Evolutionary conservation across 2,329 filamentous ascomycete species (phyloP), one percentile per base, ranked within the genome.

Genomic region (Venturia aucupariae): DNA sequence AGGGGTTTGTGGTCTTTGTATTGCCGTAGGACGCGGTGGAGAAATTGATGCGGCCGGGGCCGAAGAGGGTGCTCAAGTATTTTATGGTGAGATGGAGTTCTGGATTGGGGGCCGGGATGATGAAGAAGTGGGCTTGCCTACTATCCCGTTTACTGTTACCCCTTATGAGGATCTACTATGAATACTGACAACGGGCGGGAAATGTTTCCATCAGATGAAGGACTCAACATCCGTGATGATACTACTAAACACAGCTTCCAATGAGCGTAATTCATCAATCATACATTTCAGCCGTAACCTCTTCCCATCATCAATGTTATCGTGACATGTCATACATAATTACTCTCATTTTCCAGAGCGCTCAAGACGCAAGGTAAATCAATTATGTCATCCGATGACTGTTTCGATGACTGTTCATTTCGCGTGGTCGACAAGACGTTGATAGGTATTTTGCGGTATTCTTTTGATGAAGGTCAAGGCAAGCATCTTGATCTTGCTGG

Each of bases 391-490:
- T n/a, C n/a, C n/a, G n/a, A n/a, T n/a, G n/a, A n/a, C n/a, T n/a
- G n/a, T n/a, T n/a, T n/a, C n/a, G n/a, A n/a, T 6, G 2, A 60
- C 17, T 10, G 30, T n/a, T 82, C 76, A 92, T 71, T 88, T 89
- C 7, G 93, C 93, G 75, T 99, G 94, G 48, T 83, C 82, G 62
- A 97, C 87, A 71, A 99, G 91, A 74, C 96, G 90, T 61, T 89
- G 86, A 72, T 97, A 99, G 60, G 97, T 82, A 68, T 95, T 89
- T 67, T 92, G 86, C 1, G 94, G 93, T 64, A 99, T 92, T 80
- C 92, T 94, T 70, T 88, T 87, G 65, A 96, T 89, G 70, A 97
- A 89, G 62, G 88, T 87, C 69, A 97, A 86, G 0, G 93, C 93
- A 65, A 95, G 84, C 57, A 86, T 86, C 74, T 95, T 94, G 71